Evolutionary conservation across 225 moss, liverwort and hornwort species (phyloP), one percentile per base, ranked within the genome.

Genomic region (Pleurozium schreberi): DNA sequence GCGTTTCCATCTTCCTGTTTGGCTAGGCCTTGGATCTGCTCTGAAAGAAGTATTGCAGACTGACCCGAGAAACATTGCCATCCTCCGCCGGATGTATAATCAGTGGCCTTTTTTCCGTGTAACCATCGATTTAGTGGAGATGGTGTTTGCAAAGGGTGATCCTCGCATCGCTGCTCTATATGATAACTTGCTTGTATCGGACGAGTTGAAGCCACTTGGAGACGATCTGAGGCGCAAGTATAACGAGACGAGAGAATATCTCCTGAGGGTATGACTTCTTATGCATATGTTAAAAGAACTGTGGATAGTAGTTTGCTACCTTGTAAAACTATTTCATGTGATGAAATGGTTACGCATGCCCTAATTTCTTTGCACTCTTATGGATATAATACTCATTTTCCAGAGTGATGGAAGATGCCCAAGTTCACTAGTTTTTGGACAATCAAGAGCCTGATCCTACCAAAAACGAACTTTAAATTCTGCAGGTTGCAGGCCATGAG

Each of bases 71-170:
- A 95, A 91, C 76, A 88, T 95, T 75, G 87, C 90, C 78, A 92
- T 89, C 36, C 90, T 95, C 62, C 91, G 94, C 22, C 89, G 93
- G 34, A 95, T 95, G 95, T 95, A 95, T 34, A 91, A 95, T 40
- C 92, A 94, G 87, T 95, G 95, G 95, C 95, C 95, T 6, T 95
- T 95, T 81, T 95, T 95, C 90, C 92, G 95, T 45, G 95, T 95
- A 69, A 95, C 95, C 19, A 93, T 93, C 70, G 95, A 95, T 79
- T 89, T 94, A 61, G 91, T 94, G 75, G 94, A 94, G 88, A 95
- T 95, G 95, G 95, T 94, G 90, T 94, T 94, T 36, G 94, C 94
- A 16, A 94, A 95, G 87, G 94, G 94, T 40, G 94, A 94, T 71
- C 93, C 94, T 38, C 93, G 94, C 81, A 94, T 94, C 40, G 94